phyloP scores from a whole-genome alignment of 2,329 filamentous ascomycete species.

The Aaosphaeria arxii region DNA sequence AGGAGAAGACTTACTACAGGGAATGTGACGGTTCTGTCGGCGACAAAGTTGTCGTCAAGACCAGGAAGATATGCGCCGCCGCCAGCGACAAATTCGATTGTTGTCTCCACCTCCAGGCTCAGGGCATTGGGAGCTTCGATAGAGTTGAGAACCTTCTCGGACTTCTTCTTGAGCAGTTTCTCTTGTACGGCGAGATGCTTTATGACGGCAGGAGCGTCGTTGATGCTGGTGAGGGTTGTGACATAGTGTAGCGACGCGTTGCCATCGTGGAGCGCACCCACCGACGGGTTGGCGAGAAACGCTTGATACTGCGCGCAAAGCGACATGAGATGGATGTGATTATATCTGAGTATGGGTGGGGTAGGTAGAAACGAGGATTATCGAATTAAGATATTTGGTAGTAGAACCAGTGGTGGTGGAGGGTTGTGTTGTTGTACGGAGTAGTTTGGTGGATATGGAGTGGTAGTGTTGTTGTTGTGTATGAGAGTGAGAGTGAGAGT shows the following conservation, averaged over 20 bases:
- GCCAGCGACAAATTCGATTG: slow-evolving; percentile 74
- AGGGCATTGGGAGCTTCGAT: slow-evolving; percentile 70
- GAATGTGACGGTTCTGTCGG: slow-evolving; percentile 75
- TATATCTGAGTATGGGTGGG: not conserved
- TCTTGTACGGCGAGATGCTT: slow-evolving; percentile 73
- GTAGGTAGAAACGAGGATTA: not conserved
- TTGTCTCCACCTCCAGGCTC: slow-evolving; percentile 76
- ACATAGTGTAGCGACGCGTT: slow-evolving; percentile 69
- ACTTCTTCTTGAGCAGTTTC: slow-evolving; percentile 77
- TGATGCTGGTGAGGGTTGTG: slow-evolving; percentile 75
- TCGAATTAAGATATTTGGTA: slow-evolving; percentile 7
- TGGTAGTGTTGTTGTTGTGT: not conserved
- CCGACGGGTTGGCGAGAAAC: slow-evolving; percentile 45
- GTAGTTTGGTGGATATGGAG: not conserved
- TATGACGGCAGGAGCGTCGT: slow-evolving; percentile 70
- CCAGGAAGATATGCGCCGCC: slow-evolving; percentile 85
- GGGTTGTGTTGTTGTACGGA: not conserved
- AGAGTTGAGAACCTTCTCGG: slow-evolving; percentile 69
- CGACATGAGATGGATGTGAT: slow-evolving; percentile 31
- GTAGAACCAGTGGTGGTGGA: not conserved
- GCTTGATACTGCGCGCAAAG: slow-evolving; percentile 40
- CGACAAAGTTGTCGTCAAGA: slow-evolving; percentile 90
- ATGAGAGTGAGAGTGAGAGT: not conserved
- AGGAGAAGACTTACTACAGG: slow-evolving; percentile 65
- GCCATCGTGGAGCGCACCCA: slow-evolving; percentile 39